Evolutionary conservation across 2,329 filamentous ascomycete species (phyloP), one percentile per base, ranked within the genome.

Genomic region (Fusarium staphyleae): DNA sequence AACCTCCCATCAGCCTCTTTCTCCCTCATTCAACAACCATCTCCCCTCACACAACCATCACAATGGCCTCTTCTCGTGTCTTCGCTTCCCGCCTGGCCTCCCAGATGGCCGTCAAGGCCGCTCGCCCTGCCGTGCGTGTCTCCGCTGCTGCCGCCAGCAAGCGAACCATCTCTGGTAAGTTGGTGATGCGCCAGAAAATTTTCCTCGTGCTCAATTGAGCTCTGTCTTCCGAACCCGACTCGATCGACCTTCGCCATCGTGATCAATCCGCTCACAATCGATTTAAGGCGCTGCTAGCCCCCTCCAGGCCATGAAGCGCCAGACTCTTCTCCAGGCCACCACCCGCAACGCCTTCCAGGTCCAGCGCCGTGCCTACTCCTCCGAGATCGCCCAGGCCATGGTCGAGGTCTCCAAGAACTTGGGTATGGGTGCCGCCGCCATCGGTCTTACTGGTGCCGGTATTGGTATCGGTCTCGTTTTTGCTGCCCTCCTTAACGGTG

Each of bases 401-500:
- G 89, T 93, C 77, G 88, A 92, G 85, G 89, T 91, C 81, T 92
- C 89, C 79, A 89, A 91, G 86, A 92, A 92, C 87, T 78, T 92
- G 74, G 89, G 89, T 85, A 92, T 92, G 89, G 89, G 89, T 80
- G 83, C 87, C 71, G 91, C 91, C 74, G 91, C 91, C 82, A 92
- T 96, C 75, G 91, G 91, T 89, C 89, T 96, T 74, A 90, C 89
- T 76, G 89, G 89, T 88, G 89, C 90, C 75, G 89, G 90, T 91
- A 91, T 95, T 79, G 91, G 91, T 90, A 96, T 95, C 81, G 91
- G 91, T 85, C 87, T 93, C 76, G 91, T 96, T 76, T 96, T 96
- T 87, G 90, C 89, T 76, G 87, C 90, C 74, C 90, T 96, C 77
- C 85, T 96, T 75, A 87, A 90, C 80, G 87, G 87, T 82, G 90